Base-by-base conservation (phyloP, 306 rosid species). In the Canavalia ensiformis region DNA sequence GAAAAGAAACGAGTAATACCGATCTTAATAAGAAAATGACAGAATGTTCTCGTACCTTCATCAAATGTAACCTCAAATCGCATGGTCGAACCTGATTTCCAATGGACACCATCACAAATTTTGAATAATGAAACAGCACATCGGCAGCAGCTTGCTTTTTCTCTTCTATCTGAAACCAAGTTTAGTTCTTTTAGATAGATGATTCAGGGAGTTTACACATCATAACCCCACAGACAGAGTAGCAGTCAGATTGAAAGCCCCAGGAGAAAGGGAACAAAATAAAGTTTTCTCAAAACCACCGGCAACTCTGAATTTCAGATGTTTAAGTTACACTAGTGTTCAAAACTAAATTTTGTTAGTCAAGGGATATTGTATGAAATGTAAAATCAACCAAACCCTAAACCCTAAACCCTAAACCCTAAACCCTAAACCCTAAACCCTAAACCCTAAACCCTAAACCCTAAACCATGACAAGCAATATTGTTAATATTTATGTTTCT, bases 101-200 rank as follows among this genome's bases (percentile, higher is more conserved):
- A 39, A 95, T 86, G 76, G 94, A 88, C 0, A 91, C 97, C 90
- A 93, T 86, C 66, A 84, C 97, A 85, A 95, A 93, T 88, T 81
- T 95, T 37, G 99, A 95, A 73, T 95, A 91, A 34, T 89, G 88
- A 85, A 84, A 92, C 89, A 93, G 72, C 7, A 90, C 94, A 79
- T 91, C 98, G 31, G 98, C 99, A 62, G 97, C 94, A 66, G 94
- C 94, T 87, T 93, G 94, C 88, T 91, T 95, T 82, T 85, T 89
- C 86, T 85, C 89, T 39, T 91, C 96, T 7, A 42, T 73, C 99
- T 95, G 82, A 73, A 88, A 80, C 77, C 63, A 37, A 64, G 50
- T 72, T 74, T 47, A 54, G 57, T 30, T 74, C 9, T 51, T 64
- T 67, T 49, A 78, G 62, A 44, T 52, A 52, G 58, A 83, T 29